Percentiles rank a stretch among this genome's conserved stretches.
Evolutionary conservation across 2,329 filamentous ascomycete species (phyloP).

Genomic region (Ceratocystis lukuohia): DNA sequence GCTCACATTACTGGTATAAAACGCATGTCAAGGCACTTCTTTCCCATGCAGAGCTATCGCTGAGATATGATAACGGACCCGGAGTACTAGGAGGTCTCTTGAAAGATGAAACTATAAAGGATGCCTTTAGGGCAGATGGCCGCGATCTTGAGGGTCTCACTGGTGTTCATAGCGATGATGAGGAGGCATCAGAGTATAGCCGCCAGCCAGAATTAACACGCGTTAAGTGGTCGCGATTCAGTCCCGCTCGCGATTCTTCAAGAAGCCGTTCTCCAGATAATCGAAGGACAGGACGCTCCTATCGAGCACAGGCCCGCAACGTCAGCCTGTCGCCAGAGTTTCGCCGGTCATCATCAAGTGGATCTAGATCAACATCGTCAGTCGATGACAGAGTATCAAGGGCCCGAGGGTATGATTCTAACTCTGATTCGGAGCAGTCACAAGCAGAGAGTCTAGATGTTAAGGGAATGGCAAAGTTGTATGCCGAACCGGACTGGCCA

Average conservation of each 20-base stretch:
- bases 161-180: neutral
- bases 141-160: neutral
- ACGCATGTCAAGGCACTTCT: slow-evolving; percentile 6
- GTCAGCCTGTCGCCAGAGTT: no score
- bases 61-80: neutral
- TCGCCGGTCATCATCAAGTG: no score
- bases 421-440: no score
- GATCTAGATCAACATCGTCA: no score
- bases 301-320: no score
- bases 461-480: neutral
- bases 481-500: neutral
- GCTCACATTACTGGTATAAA: slow-evolving; percentile 11
- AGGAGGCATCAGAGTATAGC: neutral
- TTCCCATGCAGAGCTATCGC: slow-evolving; percentile 1
- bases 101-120: neutral
- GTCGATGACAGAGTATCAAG: no score
- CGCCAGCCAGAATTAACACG: neutral
- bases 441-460: neutral
- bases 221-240: no score
- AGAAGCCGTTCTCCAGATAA: no score
- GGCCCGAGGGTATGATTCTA: no score
- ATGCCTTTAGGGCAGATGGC: neutral
- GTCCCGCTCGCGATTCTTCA: no score
- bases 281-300: no score
- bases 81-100: neutral